phyloP scores from a whole-genome alignment of 257 asterid species.

The Solanum paucissectum region DNA sequence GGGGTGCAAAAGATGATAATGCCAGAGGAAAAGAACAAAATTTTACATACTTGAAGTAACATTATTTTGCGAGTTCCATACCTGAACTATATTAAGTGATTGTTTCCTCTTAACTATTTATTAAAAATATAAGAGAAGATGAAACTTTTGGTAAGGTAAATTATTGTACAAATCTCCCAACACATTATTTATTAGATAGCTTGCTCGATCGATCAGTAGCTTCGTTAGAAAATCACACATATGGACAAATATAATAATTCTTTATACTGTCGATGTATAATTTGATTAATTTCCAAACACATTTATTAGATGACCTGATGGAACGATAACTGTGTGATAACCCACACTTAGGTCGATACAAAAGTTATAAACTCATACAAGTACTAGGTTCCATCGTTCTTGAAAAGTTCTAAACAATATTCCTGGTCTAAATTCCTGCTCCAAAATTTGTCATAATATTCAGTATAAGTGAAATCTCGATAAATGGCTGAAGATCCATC shows the following conservation, averaged over 20 bases:
- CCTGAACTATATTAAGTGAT: no score
- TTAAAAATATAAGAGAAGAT: no score
- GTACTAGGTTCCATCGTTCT: constrained; percentile 13
- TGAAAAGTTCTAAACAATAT: constrained; percentile 66
- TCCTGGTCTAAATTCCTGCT: constrained; percentile 70
- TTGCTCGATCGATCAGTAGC: neutral
- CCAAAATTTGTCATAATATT: constrained; percentile 84
- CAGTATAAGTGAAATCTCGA: constrained; percentile 53
- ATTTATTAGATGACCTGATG: neutral
- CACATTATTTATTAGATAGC: neutral
- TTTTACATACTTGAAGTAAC: neutral
- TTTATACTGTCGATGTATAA: neutral
- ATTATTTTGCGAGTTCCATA: neutral
- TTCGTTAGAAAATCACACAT: neutral
- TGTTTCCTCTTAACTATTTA: neutral
- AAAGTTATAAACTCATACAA: neutral
- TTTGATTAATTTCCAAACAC: neutral
- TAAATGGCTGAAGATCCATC: constrained; percentile 31
- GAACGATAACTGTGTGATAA: neutral
- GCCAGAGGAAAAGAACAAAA: neutral
- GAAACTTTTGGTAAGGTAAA: no score
- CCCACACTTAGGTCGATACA: neutral
- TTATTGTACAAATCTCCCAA: neutral
- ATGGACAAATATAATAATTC: neutral
- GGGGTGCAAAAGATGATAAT: neutral